Conservation (phyloP, 2,329 filamentous ascomycete genomes). For the Monilinia laxa region DNA sequence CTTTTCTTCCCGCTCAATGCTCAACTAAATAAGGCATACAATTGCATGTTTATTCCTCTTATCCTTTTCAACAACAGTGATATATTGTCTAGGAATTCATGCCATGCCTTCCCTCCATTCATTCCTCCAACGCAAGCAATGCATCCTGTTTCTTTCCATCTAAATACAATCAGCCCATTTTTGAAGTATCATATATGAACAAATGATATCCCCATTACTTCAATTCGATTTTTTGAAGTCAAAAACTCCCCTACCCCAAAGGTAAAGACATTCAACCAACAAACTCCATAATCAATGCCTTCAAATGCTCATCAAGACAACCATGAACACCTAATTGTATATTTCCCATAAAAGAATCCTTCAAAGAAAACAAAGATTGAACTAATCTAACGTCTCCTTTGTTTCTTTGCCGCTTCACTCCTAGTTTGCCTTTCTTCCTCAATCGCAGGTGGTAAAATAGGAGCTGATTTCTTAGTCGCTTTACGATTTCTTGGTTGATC, state of each 20-base stretch:
- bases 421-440: conserved; percentile 45
- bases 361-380: background rate
- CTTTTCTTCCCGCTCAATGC: no score
- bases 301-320: background rate
- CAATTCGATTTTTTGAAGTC: background rate
- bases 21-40: no score
- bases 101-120: no score
- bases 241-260: background rate
- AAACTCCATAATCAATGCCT: background rate
- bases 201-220: background rate
- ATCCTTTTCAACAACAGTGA: no score
- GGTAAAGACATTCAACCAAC: background rate
- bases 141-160: background rate
- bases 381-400: conserved; percentile 24
- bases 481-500: conserved; percentile 53
- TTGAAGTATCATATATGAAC: background rate
- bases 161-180: background rate
- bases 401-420: conserved; percentile 35
- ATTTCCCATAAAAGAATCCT: background rate
- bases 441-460: conserved; percentile 24
- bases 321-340: background rate
- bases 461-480: conserved; percentile 36
- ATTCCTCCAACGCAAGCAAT: background rate
- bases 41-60: no score
- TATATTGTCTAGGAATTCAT: no score